Evolutionary conservation across 2,329 filamentous ascomycete species (phyloP), one percentile per base, ranked within the genome.

Genomic region (Trichoderma pleuroti): DNA sequence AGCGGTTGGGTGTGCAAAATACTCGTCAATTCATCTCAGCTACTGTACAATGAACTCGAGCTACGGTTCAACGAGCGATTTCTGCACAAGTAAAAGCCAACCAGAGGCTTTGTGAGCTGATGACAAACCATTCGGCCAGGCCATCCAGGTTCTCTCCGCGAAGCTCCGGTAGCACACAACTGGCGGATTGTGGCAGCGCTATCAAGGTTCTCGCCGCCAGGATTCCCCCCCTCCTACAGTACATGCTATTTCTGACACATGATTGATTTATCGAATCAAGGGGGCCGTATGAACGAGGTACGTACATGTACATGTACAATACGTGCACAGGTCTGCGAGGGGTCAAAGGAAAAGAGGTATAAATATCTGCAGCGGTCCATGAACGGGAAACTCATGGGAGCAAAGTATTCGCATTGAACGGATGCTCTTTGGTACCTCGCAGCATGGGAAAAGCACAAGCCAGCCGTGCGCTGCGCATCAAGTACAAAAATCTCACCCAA

Each of bases 121-220:
- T 67, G 52, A 67, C 64, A 67, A 59, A 67, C 24, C 64, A 9
- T 42, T 16, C 5, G 9, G 9, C 7, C 10, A 8, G 56, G 66
- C 66, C 66, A 68, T 68, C 66, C 66, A 68, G 66, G 66, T 68
- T 68, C 66, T 68, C 65, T 65, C 56, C 39, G 34, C 26, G 34
- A 59, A 12, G 18, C 64, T 36, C 49, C 34, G 54, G 54, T 64
- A 6, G 9, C 61, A 49, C 61, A 63, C n/a, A 28, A 28, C n/a
- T 49, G 26, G 39, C 39, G 32, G 61, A 18, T n/a, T 14, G 36
- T 49, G 28, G 28, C 34, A 34, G 46, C n/a, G 30, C 66, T 61
- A 68, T 68, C 66, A 68, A 61, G 66, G 66, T 68, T 68, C 66
- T 57, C 56, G 24, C 42, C 8, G 16, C 61, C 7, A 46, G 5